Percentiles rank a stretch among this genome's conserved stretches.
These are phyloP conservation scores for Malania oleifera DNA, from an alignment of 164 flowering plant species.

Conservation along the genomic window DNA sequence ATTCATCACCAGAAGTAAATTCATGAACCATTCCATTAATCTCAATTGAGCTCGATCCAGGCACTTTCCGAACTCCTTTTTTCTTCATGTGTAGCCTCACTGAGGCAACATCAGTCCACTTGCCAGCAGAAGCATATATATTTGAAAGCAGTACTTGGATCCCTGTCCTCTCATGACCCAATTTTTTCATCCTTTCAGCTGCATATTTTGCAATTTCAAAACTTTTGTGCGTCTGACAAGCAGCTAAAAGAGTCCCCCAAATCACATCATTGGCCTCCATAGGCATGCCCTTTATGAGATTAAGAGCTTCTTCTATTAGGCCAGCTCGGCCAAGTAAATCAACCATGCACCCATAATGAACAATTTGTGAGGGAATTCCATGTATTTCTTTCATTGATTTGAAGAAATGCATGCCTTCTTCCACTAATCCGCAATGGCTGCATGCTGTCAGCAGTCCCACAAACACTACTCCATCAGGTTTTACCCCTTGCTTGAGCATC, in stretches of 20 bases:
- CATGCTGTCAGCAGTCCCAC: slow-evolving; percentile 45
- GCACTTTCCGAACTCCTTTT: slow-evolving; percentile 41
- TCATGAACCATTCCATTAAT: slow-evolving; percentile 41
- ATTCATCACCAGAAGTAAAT: slow-evolving; percentile 52
- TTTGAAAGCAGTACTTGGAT: slow-evolving; percentile 49
- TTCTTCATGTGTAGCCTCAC: slow-evolving; percentile 48
- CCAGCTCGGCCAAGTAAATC: slow-evolving; percentile 61
- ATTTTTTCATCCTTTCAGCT: slow-evolving; percentile 29
- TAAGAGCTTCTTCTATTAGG: slow-evolving; percentile 31
- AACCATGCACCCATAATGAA: slow-evolving; percentile 58
- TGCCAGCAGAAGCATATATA: slow-evolving; percentile 51
- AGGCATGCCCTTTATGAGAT: slow-evolving; percentile 47
- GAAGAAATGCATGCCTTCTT: slow-evolving; percentile 39
- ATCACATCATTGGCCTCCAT: slow-evolving; percentile 45
- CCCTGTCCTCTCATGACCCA: slow-evolving; percentile 33
- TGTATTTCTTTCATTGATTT: slow-evolving; percentile 27
- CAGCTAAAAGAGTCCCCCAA: slow-evolving; percentile 49
- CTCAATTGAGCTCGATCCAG: slow-evolving; percentile 58
- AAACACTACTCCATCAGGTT: slow-evolving; percentile 45
- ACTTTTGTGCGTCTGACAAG: slow-evolving; percentile 38
- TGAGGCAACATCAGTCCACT: slow-evolving; percentile 50
- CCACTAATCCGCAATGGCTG: slow-evolving; percentile 47
- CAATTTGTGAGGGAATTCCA: slow-evolving; percentile 31
- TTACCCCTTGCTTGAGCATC: slow-evolving; percentile 39
- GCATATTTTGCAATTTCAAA: slow-evolving; percentile 36